Percentiles rank a stretch among this genome's conserved stretches.
These are phyloP conservation scores for Candida hungchunana DNA, from an alignment of 805 yeast genomes.

Conservation along the genomic window DNA sequence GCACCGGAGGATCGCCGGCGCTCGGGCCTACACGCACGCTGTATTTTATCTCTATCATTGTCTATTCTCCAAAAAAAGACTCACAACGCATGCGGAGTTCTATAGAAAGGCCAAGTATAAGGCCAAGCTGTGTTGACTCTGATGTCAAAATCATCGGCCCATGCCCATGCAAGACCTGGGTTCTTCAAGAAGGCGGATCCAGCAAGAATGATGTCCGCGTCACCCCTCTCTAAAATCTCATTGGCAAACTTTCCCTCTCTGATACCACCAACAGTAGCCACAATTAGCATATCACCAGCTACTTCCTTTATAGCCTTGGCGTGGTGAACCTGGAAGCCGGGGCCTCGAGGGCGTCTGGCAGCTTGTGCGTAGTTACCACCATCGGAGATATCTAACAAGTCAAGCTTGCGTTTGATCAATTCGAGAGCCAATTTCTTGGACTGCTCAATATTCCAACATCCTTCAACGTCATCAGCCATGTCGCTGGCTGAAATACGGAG, in stretches of 20 bases:
- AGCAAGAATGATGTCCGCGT: slow-evolving; percentile 44
- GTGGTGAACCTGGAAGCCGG: slow-evolving; percentile 35
- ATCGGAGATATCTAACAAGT: slow-evolving; percentile 49
- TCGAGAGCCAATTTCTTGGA: slow-evolving; percentile 33
- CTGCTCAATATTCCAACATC: slow-evolving; percentile 18
- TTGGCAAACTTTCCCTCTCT: slow-evolving; percentile 34
- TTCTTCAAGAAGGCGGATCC: slow-evolving; percentile 44
- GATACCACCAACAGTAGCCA: slow-evolving; percentile 47
- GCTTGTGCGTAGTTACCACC: slow-evolving; percentile 43
- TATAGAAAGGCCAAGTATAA: slow-evolving; percentile 29
- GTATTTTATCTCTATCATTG: too few relatives aligned
- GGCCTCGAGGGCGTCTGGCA: slow-evolving; percentile 18
- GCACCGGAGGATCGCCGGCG: too few relatives aligned
- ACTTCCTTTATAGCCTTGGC: slow-evolving; percentile 41
- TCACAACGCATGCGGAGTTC: slow-evolving; percentile 11
- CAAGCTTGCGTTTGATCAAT: slow-evolving; percentile 41
- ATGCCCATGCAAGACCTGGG: slow-evolving; percentile 46
- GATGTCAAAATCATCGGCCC: slow-evolving; percentile 48
- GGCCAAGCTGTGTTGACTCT: slow-evolving; percentile 35
- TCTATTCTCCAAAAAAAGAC: too few relatives aligned
- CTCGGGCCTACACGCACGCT: too few relatives aligned
- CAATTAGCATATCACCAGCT: slow-evolving; percentile 37
- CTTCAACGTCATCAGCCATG: slow-evolving; percentile 14
- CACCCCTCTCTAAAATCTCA: slow-evolving; percentile 36
- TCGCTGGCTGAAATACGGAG: slow-evolving; percentile 22